Evolutionary conservation across 129 eudicot species (phyloP), one percentile per base, ranked within the genome.

Genomic region (Artemisia tridentata): DNA sequence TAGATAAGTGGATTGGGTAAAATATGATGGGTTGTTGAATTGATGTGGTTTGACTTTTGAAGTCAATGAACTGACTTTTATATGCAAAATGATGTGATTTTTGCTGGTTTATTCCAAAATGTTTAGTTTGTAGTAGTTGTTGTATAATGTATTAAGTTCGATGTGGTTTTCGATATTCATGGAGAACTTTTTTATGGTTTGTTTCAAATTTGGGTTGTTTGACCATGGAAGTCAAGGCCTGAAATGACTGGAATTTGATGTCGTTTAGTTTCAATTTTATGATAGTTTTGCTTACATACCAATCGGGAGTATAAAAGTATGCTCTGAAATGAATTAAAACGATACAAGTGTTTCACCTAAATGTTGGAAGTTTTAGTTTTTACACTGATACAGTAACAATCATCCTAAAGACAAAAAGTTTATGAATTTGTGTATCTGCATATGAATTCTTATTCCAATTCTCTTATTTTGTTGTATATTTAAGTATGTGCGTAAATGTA

Each of bases 181-280:
- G 50, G 25, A 57, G 21, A 46, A 16, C 50, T 60, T 72, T 18
- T 56, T 43, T 11, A 8, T 41, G 74, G 1, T 47, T 67, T 54
- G 71, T 75, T 67, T 46, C 17, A 12, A 47, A 5, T 56, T 67
- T 27, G 19, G 12, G 31, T n/a, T 55, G 63, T 68, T 68, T 76
- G 80, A 76, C 70, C 20, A 49, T 31, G 55, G 69, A 67, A 59
- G 75, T 68, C 69, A 76, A 75, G 60, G 52, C 51, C 56, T 13
- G n/a, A 43, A 66, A 60, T 10, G 41, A 20, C 69, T 14, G 25
- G 21, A 67, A 57, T 46, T 58, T 38, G 74, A 67, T 25, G 68
- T 29, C 16, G 15, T 55, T 75, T 53, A 25, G 60, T 16, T 55
- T 11, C 8, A 47, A 64, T n/a, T 45, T 41, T n/a, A n/a, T 9